phyloP scores from a whole-genome alignment of 805 yeast species.

The Myxozyma sirexii region DNA sequence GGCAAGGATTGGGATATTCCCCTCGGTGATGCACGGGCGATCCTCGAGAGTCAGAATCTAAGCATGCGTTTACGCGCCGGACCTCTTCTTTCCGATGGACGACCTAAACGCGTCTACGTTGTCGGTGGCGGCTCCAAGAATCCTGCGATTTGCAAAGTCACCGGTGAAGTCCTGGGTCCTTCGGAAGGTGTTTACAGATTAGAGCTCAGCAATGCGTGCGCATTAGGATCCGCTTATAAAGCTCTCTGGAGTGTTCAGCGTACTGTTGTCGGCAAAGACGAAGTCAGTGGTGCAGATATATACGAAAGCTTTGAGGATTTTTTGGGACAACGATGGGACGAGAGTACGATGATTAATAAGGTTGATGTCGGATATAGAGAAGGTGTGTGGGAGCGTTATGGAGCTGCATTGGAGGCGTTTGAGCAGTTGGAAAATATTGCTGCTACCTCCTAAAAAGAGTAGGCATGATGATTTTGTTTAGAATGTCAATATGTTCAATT shows the following conservation, averaged over 20 bases:
- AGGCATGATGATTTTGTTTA: neutral
- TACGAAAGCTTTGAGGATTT: conserved; percentile 48
- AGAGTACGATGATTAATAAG: conserved; percentile 24
- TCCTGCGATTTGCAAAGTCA: conserved; percentile 63
- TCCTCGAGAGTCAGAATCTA: conserved; percentile 84
- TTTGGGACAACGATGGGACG: conserved; percentile 34
- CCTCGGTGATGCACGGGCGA: conserved; percentile 70
- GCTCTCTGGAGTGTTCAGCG: conserved; percentile 53
- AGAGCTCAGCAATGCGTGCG: conserved; percentile 87
- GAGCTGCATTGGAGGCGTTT: conserved; percentile 23
- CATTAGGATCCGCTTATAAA: conserved; percentile 85
- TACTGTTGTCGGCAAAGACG: neutral
- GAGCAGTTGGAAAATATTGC: conserved; percentile 23
- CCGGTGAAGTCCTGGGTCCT: conserved; percentile 72
- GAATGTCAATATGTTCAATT: neutral
- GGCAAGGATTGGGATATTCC: conserved; percentile 32
- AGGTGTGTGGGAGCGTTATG: conserved; percentile 34
- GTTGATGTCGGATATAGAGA: conserved; percentile 32
- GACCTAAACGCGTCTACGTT: conserved; percentile 71
- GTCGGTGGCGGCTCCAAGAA: conserved; percentile 91
- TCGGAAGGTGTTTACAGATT: conserved; percentile 65
- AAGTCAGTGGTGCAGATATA: neutral
- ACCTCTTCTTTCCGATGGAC: conserved; percentile 63
- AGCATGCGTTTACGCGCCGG: conserved; percentile 80
- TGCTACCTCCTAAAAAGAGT: neutral